Base-by-base conservation (phyloP, 352 stramenopile genomes). In the Phytopythium cucurbitacearum region DNA sequence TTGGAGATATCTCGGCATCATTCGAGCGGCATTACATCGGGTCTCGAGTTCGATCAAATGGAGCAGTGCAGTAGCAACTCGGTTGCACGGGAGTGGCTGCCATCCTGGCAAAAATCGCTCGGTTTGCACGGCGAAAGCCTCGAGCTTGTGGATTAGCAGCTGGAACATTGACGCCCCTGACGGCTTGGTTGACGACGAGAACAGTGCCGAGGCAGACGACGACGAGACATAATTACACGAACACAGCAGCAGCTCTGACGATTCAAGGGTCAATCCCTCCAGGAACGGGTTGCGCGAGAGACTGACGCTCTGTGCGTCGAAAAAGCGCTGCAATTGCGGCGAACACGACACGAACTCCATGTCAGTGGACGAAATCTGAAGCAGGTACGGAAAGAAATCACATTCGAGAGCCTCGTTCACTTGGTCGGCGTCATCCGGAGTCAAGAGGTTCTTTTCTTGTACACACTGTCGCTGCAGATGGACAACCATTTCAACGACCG, bases 191-290 rank as follows among this genome's bases (percentile, higher is more conserved):
- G 39, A 38, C 15, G 71, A 83, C 13, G 56, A 69, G 37, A 73
- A 66, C 11, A 73, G 56, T 37, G 33, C 41, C 21, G 53, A 32
- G 6, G 39, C 53, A 5, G 56, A 47, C 5, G 65, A 68, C 0
- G 58, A 33, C 3, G 63, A 56, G 12, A 60, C 58, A 41, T 68
- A 62, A 37, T 87, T 72, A 42, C 80, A 90, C 1, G 75, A 76
- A 21, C 76, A 88, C 3, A 90, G 59, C 60, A 90, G 39, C 38
- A 90, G 57, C 62, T 90, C 80, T 15, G 73, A 87, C 28, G 76
- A 74, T n/a, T 87, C 76, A 9, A 90, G 59, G 1, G 80, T 64
- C 5, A 90, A 65, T 35, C 76, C 80, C 38, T 90, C 80, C 5
- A 87, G 47, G 12, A 90, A 64, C 33, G 80, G 80, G 40, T 90